Base-by-base conservation (phyloP, 2,329 filamentous ascomycete species). In the Blastomyces silverae region DNA sequence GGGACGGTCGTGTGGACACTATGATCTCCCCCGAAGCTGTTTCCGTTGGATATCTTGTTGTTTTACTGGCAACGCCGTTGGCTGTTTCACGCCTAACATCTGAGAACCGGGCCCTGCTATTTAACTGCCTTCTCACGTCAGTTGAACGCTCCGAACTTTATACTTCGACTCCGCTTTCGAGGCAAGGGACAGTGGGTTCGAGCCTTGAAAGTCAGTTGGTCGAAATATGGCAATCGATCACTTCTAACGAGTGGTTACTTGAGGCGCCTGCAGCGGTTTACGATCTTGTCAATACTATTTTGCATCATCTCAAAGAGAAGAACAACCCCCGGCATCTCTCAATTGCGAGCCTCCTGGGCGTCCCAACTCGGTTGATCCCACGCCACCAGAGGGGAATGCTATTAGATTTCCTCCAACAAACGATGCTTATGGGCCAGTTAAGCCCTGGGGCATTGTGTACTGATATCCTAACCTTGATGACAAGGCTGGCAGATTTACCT, bases 191-290 rank as follows among this genome's bases (percentile, higher is more conserved):
- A 37, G 22, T 28, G 56, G 61, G 42, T 20, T 42, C 46, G 28
- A 22, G 13, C 25, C 34, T 56, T 13, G 20, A 44, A 64, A 53
- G 42, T 50, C 65, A 67, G 15, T 74, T 78, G 60, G 67, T 75
- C 34, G 74, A 78, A 60, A 70, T 75, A 22, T 79, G 77, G 77
- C 69, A 71, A 39, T 72, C 71, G 52, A 69, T 79, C 42, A 71
- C 74, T 7, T 79, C 76, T 28, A 73, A 77, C 58, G 76, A 78
- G 55, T 79, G 78, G 64, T 70, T 78, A 28, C 71, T 77, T 28
- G 72, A 72, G 44, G 69, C 71, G 8, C 72, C 75, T 28, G 67
- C 65, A 15, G 70, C 78, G 61, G 75, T 74, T 15, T 70, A 70
- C 20, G 77, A 77, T 62, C 37, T 79, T 20, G 70, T 73, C 13